Evolutionary conservation across 2,329 filamentous ascomycete genomes (phyloP).

Genomic region (Phialophora macrospora): DNA sequence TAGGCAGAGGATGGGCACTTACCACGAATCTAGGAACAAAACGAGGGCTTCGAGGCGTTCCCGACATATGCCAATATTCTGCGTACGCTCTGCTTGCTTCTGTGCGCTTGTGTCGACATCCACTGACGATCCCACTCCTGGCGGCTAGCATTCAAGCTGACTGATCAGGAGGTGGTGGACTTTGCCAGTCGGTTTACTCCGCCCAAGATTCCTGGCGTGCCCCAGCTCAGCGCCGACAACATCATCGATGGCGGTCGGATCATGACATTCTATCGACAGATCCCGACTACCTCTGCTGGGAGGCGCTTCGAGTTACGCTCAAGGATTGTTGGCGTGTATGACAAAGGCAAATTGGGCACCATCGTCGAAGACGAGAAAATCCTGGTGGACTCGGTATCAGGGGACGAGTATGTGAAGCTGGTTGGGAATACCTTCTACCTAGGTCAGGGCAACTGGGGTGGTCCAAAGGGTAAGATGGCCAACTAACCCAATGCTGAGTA

Average conservation of each 20-base stretch:
- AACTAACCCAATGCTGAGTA: too few species aligned
- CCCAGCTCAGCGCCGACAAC: constrained; percentile 49
- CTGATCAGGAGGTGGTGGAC: constrained; percentile 53
- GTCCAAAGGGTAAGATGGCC: constrained; percentile 45
- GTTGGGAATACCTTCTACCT: constrained; percentile 52
- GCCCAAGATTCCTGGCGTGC: constrained; percentile 47
- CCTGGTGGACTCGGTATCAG: constrained; percentile 49
- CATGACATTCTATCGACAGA: constrained; percentile 46
- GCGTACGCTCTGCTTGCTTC: constrained; percentile 8
- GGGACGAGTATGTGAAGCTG: constrained; percentile 48
- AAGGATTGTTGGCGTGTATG: constrained; percentile 53
- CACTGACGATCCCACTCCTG: not conserved
- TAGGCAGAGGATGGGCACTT: not conserved
- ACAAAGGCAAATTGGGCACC: constrained; percentile 52
- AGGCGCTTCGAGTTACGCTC: constrained; percentile 49
- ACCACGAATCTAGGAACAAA: constrained; percentile 43
- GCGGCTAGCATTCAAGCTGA: constrained; percentile 49
- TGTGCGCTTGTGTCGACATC: not conserved
- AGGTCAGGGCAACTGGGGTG: constrained; percentile 54
- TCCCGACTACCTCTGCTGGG: constrained; percentile 46
- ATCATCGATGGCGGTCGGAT: constrained; percentile 52
- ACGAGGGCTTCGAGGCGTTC: constrained; percentile 53
- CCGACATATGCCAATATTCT: constrained; percentile 53
- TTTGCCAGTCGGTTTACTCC: constrained; percentile 47
- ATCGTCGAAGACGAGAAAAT: constrained; percentile 51